Base-by-base conservation (phyloP, 225 moss, liverwort and hornwort species). In the Ulota crispa region DNA sequence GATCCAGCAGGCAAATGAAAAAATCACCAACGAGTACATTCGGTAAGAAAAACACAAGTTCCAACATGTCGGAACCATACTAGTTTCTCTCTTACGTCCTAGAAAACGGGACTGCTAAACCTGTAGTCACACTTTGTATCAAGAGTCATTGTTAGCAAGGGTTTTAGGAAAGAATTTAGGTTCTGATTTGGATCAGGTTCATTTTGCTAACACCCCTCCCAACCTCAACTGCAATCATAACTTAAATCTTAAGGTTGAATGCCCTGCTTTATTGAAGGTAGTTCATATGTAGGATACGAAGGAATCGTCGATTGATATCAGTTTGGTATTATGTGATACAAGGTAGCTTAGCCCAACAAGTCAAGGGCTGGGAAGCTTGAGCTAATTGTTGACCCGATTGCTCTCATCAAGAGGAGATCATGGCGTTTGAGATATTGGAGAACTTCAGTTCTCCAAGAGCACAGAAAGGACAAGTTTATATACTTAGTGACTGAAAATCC, bases 1-100 rank as follows among this genome's bases (percentile, higher is more conserved):
- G 42, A 87, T 99, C 30, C 96, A 99, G 82, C 70, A 81, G 77
- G 96, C 99, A 4, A 93, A 93, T 63, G 89, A 69, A 54, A 81
- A 84, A 42, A 9, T 96, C 34, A 93, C 88, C 0, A 89, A 94
- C 27, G 92, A 94, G 10, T 94, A 89, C 34, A 62, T 96, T 53
- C 81, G 88, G 83, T 88, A 42, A 64, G 77, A 20, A 64, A 88
- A 14, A 88, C 86, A 9, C 64, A 67, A 10, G 19, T 27, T 19
- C 23, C 37, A 66, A 4, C 24, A 10, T 21, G 9, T 57, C 12
- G 57, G 3, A 57, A 57, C 57, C 3, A 24, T 36, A 47, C 5
- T n/a, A n/a, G n/a, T 24, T 77, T 32, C 20, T 28, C 28, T 0
- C 12, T 27, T 54, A 19, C 55, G 42, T 27, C 8, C 23, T 55